Conservation (phyloP, 768 basidiomycete species). For the Lactifluus pinguis region DNA sequence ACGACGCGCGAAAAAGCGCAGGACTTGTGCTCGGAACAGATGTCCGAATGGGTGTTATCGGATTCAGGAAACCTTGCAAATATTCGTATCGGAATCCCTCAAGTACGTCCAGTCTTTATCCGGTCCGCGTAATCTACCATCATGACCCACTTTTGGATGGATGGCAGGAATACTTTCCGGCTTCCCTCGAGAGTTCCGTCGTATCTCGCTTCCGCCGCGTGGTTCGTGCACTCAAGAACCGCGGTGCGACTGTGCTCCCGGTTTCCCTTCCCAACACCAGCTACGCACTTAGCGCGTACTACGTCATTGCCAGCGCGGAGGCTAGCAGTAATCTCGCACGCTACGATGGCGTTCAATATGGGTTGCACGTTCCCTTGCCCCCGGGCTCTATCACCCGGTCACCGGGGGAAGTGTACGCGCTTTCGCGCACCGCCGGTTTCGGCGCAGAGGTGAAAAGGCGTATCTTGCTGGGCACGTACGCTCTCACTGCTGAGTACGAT, state of each 20-base stretch:
- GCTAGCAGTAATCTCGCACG: slow-evolving; percentile 87
- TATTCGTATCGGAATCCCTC: slow-evolving; percentile 67
- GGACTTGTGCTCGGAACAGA: slow-evolving; percentile 17
- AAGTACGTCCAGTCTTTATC: slow-evolving; percentile 32
- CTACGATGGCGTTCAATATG: slow-evolving; percentile 84
- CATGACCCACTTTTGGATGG: background rate
- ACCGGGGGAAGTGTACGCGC: slow-evolving; percentile 51
- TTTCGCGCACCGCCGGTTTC: slow-evolving; percentile 61
- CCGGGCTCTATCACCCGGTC: slow-evolving; percentile 37
- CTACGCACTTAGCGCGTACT: slow-evolving; percentile 87
- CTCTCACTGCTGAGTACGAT: too few species aligned
- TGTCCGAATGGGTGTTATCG: slow-evolving; percentile 1
- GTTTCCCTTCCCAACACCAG: slow-evolving; percentile 62
- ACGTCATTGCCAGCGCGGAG: slow-evolving; percentile 91
- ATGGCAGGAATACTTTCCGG: slow-evolving; percentile 69
- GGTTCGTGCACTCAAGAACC: slow-evolving; percentile 33
- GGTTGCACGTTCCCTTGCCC: slow-evolving; percentile 39
- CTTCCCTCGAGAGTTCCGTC: slow-evolving; percentile 45
- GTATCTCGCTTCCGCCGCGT: slow-evolving; percentile 37
- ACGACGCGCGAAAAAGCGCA: slow-evolving; percentile 30
- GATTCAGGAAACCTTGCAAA: slow-evolving; percentile 32
- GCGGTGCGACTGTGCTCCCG: slow-evolving; percentile 60
- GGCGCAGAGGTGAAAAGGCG: slow-evolving; percentile 82
- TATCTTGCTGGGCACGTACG: slow-evolving; percentile 37
- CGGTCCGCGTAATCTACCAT: background rate